Evolutionary conservation across 1,284 basidiomycete genomes (phyloP), one percentile per base, ranked within the genome.

Genomic region (Sphagnurus paluster): DNA sequence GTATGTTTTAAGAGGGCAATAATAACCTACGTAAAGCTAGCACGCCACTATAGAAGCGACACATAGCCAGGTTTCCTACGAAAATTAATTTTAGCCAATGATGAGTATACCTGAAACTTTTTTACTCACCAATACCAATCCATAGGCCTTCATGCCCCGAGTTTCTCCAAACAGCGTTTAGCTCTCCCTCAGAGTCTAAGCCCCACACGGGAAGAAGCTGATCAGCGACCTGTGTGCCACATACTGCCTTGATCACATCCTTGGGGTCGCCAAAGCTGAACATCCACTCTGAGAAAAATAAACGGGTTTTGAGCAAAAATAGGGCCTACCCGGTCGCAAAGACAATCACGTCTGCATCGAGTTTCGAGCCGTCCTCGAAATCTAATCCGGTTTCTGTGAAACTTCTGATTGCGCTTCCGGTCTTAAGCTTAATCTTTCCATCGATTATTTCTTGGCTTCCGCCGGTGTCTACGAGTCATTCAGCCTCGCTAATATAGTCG

Each of bases 371-470:
- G 48, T 89, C 72, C 42, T 77, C 75, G 52, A 88, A 88, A 33
- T 71, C 67, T 10, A 87, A 56, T 0, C 77, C 78, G 10, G 61
- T 68, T 50, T 73, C 69, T 1, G 74, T 79, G 58, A 77, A 82
- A 23, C 60, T 58, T 46, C 74, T 63, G 50, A 89, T 79, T 44
- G 73, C 67, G 35, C 69, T 72, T 43, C 80, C 79, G 56, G 74
- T 79, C 64, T 86, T 86, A 42, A 89, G 66, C 58, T 84, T 84
- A 67, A 89, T 86, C 59, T 82, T 80, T 21, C 81, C 79, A 50
- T 85, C 79, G 49, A 80, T 73, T 55, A 89, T 76, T 53, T 79
- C 62, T 58, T 86, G 75, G 48, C 78, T 80, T 19, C 77, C 80
- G 44, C 85, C 86, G 32, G 78, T 75, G 50, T 85, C 82, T 67